Percentiles rank a stretch among this genome's conserved stretches.
Conservation (phyloP, 2,329 filamentous ascomycete genomes). For the Dothistroma pini region DNA sequence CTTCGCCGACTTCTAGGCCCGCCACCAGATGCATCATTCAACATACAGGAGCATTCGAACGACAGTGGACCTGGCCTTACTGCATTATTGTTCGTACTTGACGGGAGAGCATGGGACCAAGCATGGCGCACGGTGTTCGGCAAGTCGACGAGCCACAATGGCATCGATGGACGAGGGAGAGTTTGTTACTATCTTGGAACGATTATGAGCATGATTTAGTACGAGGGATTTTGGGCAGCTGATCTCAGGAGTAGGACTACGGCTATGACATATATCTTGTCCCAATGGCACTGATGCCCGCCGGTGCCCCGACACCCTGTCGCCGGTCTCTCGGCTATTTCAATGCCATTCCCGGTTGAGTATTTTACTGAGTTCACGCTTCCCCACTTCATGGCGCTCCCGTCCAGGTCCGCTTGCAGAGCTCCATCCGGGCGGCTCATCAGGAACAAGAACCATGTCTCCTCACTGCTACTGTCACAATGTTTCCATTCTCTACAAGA, state of each 20-base stretch:
- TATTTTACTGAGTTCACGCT: not conserved
- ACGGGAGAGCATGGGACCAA: slow-evolving; percentile 13
- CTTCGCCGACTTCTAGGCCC: slow-evolving; percentile 64
- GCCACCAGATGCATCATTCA: slow-evolving; percentile 4
- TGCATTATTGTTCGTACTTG: slow-evolving; percentile 21
- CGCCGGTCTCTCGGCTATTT: not conserved
- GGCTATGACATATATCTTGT: not conserved
- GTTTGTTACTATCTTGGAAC: not conserved
- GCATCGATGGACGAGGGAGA: not conserved
- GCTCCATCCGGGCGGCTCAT: not conserved
- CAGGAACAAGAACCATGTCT: not conserved
- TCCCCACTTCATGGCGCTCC: not conserved
- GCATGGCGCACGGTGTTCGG: slow-evolving; percentile 20
- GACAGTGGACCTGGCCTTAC: slow-evolving; percentile 8
- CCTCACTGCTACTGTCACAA: not conserved
- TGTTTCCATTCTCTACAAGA: not conserved
- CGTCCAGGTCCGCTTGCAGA: not conserved
- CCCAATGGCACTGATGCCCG: not conserved
- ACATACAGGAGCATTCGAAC: slow-evolving; percentile 2
- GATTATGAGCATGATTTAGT: not conserved
- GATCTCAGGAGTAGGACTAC: too few species aligned
- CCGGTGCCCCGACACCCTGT: not conserved
- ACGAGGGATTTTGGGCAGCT: not conserved
- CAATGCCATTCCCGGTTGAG: not conserved
- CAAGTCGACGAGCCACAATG: not conserved